A percentile compares a stretch with the other conserved stretches of the same genome.
These are phyloP conservation scores for Daucus carota DNA, from an alignment of 129 eudicot genomes.

Conservation along the genomic window DNA sequence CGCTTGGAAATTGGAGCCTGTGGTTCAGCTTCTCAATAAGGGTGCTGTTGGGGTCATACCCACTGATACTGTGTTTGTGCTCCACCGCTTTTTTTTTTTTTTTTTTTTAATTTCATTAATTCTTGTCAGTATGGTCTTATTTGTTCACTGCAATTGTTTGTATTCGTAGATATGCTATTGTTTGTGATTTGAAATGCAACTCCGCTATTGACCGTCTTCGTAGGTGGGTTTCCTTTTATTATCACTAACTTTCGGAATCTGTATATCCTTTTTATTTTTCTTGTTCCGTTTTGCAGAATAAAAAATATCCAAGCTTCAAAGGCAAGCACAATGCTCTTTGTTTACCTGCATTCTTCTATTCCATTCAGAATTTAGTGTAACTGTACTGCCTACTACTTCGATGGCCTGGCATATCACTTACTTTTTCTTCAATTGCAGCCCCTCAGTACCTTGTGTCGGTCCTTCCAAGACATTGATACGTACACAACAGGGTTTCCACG, in stretches of 20 bases:
- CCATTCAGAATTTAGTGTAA: background rate
- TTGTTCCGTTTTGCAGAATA: slow-evolving; percentile 41
- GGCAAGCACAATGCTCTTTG: slow-evolving; percentile 32
- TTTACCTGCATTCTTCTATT: too few species aligned
- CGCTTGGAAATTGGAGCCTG: slow-evolving; percentile 79
- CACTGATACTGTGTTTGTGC: slow-evolving; percentile 79
- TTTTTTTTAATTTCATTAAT: too few species aligned
- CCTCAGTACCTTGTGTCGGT: slow-evolving; percentile 71
- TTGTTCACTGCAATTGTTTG: too few species aligned
- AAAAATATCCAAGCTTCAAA: slow-evolving; percentile 62
- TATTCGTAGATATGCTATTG: slow-evolving; percentile 71
- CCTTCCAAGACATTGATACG: slow-evolving; percentile 79
- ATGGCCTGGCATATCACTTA: too few species aligned
- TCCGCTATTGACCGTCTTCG: slow-evolving; percentile 79
- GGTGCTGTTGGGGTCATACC: slow-evolving; percentile 99
- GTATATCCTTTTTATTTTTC: background rate
- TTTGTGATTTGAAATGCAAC: slow-evolving; percentile 63
- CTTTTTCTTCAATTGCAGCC: slow-evolving; percentile 52
- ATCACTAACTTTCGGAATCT: too few species aligned
- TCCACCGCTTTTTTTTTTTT: too few species aligned
- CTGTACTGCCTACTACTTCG: background rate
- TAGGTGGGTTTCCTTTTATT: slow-evolving; percentile 24
- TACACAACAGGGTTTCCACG: slow-evolving; percentile 92
- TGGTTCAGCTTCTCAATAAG: slow-evolving; percentile 54
- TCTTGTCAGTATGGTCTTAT: too few species aligned